Conservation (phyloP, 208 protist species). For the Wallacemonas rigidus region DNA sequence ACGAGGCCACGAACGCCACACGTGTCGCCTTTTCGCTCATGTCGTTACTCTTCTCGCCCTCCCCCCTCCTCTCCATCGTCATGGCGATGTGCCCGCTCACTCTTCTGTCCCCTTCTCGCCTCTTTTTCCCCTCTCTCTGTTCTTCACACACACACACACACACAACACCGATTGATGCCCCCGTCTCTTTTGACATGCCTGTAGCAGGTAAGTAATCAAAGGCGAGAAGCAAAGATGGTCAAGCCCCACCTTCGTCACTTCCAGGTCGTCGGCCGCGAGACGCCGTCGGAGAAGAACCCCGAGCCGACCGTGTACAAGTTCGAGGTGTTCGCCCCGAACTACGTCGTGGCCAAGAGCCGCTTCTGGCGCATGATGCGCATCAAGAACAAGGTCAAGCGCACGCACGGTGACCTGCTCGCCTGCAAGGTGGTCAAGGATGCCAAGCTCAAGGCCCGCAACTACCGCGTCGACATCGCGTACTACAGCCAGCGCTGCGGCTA, state of each 20-base stretch:
- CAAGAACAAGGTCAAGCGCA: conserved; percentile 98
- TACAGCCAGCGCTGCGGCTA: conserved; percentile 98
- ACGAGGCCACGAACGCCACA: too few species aligned
- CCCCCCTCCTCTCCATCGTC: too few species aligned
- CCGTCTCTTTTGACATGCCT: not conserved
- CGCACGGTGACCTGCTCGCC: conserved; percentile 96
- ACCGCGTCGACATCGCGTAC: conserved; percentile 97
- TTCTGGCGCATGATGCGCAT: conserved; percentile 99
- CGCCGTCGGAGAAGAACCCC: conserved; percentile 91
- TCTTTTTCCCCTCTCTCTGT: too few species aligned
- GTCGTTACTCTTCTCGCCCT: too few species aligned
- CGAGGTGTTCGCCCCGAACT: conserved; percentile 98
- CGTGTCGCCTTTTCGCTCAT: too few species aligned
- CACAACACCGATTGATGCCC: too few species aligned
- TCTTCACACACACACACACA: too few species aligned
- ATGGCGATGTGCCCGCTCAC: too few species aligned
- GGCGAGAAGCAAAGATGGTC: conserved; percentile 24
- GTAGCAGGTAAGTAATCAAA: conserved; percentile 19
- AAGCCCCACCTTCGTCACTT: conserved; percentile 75
- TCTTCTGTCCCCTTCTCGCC: too few species aligned
- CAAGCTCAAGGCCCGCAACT: conserved; percentile 98
- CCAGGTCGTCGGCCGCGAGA: conserved; percentile 84
- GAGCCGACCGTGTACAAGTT: conserved; percentile 98
- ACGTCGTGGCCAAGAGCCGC: conserved; percentile 97
- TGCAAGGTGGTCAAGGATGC: conserved; percentile 96